Evolutionary conservation across 805 yeast genomes (phyloP), one percentile per base, ranked within the genome.

Genomic region (Candida succiphila): DNA sequence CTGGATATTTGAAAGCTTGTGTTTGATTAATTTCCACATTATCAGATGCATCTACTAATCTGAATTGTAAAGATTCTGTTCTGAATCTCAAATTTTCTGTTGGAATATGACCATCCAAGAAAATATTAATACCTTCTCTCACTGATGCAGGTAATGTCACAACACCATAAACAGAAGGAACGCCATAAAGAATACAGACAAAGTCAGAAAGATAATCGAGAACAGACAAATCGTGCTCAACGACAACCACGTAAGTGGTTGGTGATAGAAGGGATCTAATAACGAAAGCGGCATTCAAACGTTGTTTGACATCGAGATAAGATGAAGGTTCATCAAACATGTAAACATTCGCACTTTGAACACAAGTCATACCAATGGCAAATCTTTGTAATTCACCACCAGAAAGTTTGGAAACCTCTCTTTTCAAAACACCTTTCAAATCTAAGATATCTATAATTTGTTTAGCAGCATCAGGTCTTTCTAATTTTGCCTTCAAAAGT

Each of bases 241-340:
- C 99, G 58, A 89, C 88, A 52, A 92, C 92, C 44, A 92, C 92
- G 53, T 89, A 92, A 20, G 72, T 69, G 30, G 87, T 74, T 30
- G 89, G 74, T 37, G 63, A 69, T 51, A 92, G 68, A 44, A 92
- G 65, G 15, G 92, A 78, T 63, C 99, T 80, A 49, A 92, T 92
- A 54, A 86, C 81, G 59, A 76, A 78, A 38, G 98, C 99, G 37
- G 99, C 98, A 51, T 92, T 83, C 61, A 92, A 75, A 76, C 98
- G 89, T 66, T 92, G 98, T 65, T 92, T 92, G 45, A 92, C 97
- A 72, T 92, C 98, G 60, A 92, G 67, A 64, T 92, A 92, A 9
- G 98, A 92, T 15, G 97, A 88, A 30, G 98, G 98, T 68, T 92
- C 98, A 65, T 92, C 98, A 61, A 92, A 92, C 98, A 92, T 92